Evolutionary conservation across 2,329 filamentous ascomycete species (phyloP).

Genomic region (Fusarium graminum): DNA sequence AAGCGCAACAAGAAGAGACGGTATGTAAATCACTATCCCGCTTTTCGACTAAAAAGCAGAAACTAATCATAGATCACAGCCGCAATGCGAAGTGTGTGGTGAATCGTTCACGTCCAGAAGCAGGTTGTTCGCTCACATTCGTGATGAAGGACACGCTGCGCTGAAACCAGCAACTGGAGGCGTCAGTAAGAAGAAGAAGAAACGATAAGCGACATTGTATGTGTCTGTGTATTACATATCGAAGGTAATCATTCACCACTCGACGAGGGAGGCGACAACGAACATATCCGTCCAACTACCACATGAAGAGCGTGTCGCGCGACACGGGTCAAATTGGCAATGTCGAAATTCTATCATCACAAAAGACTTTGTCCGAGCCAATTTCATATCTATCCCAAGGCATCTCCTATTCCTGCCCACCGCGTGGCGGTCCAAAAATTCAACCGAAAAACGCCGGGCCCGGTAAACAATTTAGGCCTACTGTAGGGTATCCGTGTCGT

Average conservation of each 20-base stretch:
- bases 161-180: conserved; percentile 44
- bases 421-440: conserved; percentile 12
- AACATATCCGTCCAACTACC: background rate
- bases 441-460: conserved; percentile 38
- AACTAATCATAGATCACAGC: conserved; percentile 44
- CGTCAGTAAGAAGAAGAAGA: conserved; percentile 54
- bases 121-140: conserved; percentile 80
- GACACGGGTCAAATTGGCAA: background rate
- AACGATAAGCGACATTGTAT: conserved; percentile 44
- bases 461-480: conserved; percentile 39
- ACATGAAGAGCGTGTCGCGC: background rate
- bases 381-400: conserved; percentile 45
- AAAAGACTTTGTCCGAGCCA: conserved; percentile 24
- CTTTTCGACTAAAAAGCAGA: conserved; percentile 10
- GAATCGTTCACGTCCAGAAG: conserved; percentile 71
- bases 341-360: background rate
- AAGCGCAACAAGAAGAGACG: conserved; percentile 50
- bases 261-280: background rate
- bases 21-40: conserved; percentile 50
- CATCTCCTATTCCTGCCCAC: conserved; percentile 32
- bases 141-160: conserved; percentile 74
- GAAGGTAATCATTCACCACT: background rate
- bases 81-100: conserved; percentile 61
- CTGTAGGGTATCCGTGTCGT: conserved; percentile 64
- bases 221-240: background rate